phyloP scores from a whole-genome alignment of 2,329 filamentous ascomycete genomes.

The Stagonosporopsis chrysanthemi region DNA sequence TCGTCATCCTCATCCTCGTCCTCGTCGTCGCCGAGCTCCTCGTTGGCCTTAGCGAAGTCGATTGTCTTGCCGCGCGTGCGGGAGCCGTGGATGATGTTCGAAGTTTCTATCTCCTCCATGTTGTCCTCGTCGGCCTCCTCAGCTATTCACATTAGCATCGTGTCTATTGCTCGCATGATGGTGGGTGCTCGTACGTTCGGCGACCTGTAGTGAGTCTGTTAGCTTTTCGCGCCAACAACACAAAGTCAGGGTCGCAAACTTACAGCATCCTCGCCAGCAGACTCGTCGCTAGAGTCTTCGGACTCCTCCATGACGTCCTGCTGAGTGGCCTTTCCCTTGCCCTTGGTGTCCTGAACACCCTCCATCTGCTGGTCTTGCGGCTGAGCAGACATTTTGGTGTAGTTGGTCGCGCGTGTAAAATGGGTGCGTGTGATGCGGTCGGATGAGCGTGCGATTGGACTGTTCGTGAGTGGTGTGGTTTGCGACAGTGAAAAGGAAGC shows the following conservation, averaged over 20 bases:
- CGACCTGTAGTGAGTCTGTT: slow-evolving; percentile 36
- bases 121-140: slow-evolving; percentile 77
- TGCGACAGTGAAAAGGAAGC: slow-evolving; percentile 31
- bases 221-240: slow-evolving; percentile 32
- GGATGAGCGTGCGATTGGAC: slow-evolving; percentile 25
- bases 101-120: slow-evolving; percentile 88
- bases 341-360: slow-evolving; percentile 65
- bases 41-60: slow-evolving; percentile 89
- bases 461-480: slow-evolving; percentile 29
- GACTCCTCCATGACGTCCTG: slow-evolving; percentile 74
- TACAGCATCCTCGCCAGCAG: slow-evolving; percentile 67
- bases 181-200: slow-evolving; percentile 42
- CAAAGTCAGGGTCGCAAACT: slow-evolving; percentile 36
- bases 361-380: slow-evolving; percentile 48
- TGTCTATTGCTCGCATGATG: background rate
- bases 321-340: slow-evolving; percentile 82
- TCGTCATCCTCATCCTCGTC: slow-evolving; percentile 79
- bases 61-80: slow-evolving; percentile 93
- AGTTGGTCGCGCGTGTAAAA: slow-evolving; percentile 7
- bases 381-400: slow-evolving; percentile 43
- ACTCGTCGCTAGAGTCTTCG: slow-evolving; percentile 72
- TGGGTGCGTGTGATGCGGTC: slow-evolving; percentile 23
- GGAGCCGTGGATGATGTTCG: slow-evolving; percentile 78
- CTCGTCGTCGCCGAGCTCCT: slow-evolving; percentile 76
- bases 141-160: slow-evolving; percentile 49